Percentiles rank a stretch among this genome's conserved stretches.
Conservation (phyloP, 176 grass and related monocot species). For the Thalia dealbata region DNA sequence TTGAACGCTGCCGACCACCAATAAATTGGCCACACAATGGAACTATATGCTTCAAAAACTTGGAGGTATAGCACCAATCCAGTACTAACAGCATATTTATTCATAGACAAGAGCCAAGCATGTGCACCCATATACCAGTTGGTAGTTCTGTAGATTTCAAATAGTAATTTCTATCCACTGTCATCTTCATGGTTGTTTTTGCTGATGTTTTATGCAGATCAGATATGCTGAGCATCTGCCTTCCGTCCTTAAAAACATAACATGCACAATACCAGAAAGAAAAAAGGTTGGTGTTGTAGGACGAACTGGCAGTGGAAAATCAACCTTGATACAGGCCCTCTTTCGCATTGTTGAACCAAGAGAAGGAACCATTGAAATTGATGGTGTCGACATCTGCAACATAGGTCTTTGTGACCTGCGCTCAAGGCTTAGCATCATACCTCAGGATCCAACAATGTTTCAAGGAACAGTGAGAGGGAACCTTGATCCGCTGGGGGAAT, state of each 20-base stretch:
- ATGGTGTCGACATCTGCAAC: slow-evolving; percentile 22
- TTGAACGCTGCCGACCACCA: slow-evolving; percentile 36
- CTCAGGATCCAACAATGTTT: slow-evolving; percentile 38
- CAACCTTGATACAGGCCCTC: slow-evolving; percentile 31
- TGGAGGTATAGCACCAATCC: slow-evolving; percentile 46
- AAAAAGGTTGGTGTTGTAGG: slow-evolving; percentile 39
- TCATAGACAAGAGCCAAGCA: neutral
- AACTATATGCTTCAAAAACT: slow-evolving; percentile 54
- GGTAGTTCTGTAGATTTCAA: neutral
- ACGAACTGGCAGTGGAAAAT: slow-evolving; percentile 39
- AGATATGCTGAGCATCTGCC: slow-evolving; percentile 22
- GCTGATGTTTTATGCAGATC: slow-evolving; percentile 11
- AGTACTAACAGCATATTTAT: neutral
- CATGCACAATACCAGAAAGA: slow-evolving; percentile 31
- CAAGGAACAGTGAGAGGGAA: slow-evolving; percentile 33
- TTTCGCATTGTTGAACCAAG: slow-evolving; percentile 37
- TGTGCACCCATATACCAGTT: neutral
- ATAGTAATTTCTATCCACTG: no score
- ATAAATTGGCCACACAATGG: slow-evolving; percentile 68
- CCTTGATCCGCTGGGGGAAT: slow-evolving; percentile 30
- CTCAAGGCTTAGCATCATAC: slow-evolving; percentile 35
- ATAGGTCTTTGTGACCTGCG: slow-evolving; percentile 31
- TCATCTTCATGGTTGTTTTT: neutral
- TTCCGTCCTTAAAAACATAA: slow-evolving; percentile 18
- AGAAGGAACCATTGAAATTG: slow-evolving; percentile 34